Conservation (phyloP, 495 filamentous ascomycete species). For the Xylaria castorea region DNA sequence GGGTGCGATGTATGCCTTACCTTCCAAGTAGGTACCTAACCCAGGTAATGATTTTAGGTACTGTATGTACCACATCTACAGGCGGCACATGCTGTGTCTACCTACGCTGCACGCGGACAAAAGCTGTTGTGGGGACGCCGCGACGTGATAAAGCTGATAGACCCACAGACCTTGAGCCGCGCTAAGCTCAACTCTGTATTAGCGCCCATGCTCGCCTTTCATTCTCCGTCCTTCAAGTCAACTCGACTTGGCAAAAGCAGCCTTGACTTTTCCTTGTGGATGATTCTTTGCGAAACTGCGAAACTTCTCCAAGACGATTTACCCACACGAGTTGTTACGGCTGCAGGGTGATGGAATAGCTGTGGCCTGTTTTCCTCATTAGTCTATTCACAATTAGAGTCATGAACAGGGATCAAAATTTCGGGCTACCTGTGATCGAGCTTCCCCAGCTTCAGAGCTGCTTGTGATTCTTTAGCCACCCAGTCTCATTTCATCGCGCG, state of each 20-base stretch:
- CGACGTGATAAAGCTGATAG: constrained; percentile 8
- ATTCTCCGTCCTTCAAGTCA: constrained; percentile 30
- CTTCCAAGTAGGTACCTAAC: too few relatives aligned
- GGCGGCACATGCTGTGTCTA: too few relatives aligned
- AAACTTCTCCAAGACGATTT: constrained; percentile 19
- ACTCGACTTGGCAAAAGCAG: constrained; percentile 5
- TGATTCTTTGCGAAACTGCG: constrained; percentile 14
- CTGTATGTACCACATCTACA: too few relatives aligned
- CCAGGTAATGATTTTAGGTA: neutral
- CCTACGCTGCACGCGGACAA: neutral
- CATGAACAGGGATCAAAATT: constrained; percentile 23
- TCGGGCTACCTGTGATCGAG: constrained; percentile 20
- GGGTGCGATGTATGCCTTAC: too few relatives aligned
- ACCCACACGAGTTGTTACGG: neutral
- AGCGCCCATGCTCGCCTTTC: constrained; percentile 26
- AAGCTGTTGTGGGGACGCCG: neutral
- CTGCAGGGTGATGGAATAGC: constrained; percentile 1
- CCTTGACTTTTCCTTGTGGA: constrained; percentile 29
- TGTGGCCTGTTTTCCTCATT: neutral
- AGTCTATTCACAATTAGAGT: constrained; percentile 9
- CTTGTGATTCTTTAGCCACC: constrained; percentile 12
- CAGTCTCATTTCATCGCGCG: neutral
- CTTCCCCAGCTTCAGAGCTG: constrained; percentile 26
- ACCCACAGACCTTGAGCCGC: constrained; percentile 29
- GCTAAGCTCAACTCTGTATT: constrained; percentile 26